These are phyloP conservation scores for Colletotrichum lindemuthianum DNA, from an alignment of 2,329 filamentous ascomycete genomes.

Conservation along the genomic window DNA sequence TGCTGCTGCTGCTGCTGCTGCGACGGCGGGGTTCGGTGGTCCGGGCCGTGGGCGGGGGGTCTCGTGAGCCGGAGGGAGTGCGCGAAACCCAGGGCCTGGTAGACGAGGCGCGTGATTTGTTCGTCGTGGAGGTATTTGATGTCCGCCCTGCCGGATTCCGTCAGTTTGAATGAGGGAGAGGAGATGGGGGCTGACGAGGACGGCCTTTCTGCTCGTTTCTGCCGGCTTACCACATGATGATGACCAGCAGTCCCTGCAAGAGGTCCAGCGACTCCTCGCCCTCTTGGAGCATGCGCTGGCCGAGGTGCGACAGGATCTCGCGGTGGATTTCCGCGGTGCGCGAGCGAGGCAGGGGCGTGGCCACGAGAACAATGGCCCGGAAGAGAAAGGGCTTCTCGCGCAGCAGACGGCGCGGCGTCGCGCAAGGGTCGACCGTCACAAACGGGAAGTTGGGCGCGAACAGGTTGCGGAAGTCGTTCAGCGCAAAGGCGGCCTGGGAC, in stretches of 20 bases:
- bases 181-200: neutral
- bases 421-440: slow-evolving; percentile 44
- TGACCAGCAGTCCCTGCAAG: slow-evolving; percentile 57
- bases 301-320: slow-evolving; percentile 53
- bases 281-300: slow-evolving; percentile 53
- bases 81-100: slow-evolving; percentile 53
- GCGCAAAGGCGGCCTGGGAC: slow-evolving; percentile 48
- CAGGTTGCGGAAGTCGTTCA: slow-evolving; percentile 46
- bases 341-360: slow-evolving; percentile 43
- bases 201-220: no score
- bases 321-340: slow-evolving; percentile 51
- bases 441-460: slow-evolving; percentile 52
- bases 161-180: neutral
- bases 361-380: slow-evolving; percentile 50
- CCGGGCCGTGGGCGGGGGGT: slow-evolving; percentile 3
- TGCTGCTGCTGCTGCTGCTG: neutral
- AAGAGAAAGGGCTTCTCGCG: slow-evolving; percentile 51
- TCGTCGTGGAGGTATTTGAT: slow-evolving; percentile 47
- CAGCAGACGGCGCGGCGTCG: slow-evolving; percentile 44
- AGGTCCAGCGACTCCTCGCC: slow-evolving; percentile 54
- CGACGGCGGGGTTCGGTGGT: neutral
- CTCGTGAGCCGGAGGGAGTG: slow-evolving; percentile 51
- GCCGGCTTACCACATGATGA: slow-evolving; percentile 54
- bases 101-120: slow-evolving; percentile 49
- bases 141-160: slow-evolving; percentile 44